Base-by-base conservation (phyloP, 208 protist species). In the Lotmaria passim region DNA sequence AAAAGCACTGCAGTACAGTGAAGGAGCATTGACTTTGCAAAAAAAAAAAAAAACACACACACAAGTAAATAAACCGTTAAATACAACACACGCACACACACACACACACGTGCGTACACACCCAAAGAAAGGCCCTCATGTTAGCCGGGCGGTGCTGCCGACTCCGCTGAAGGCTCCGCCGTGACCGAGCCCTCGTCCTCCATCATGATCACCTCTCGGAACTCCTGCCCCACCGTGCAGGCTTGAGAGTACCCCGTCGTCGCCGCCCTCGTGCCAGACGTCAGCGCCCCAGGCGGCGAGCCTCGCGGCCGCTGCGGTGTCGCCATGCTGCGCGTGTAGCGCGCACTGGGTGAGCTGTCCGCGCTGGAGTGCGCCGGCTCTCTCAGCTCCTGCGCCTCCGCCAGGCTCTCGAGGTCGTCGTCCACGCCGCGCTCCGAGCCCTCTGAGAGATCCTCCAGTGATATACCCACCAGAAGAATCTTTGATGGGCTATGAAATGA, bases 401-500 rank as follows among this genome's bases (percentile, higher is more conserved):
- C 51, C 4, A 75, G 61, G 17, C 58, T 56, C 6, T 56, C 43
- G 14, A 58, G 24, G 21, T 60, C 56, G 26, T 31, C 24, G 11
- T 46, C 43, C 34, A 67, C 64, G 44, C 55, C 69, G 47, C 65
- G 24, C 30, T 68, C 57, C 5, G 69, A 73, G 69, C 19, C 64
- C 26, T 64, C 63, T 7, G 70, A 63, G 0, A 73, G 6, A 52
- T 86, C 81, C 62, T 92, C 86, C 7, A 92, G 71, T 21, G 86
- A 90, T 11, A 89, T 55, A 11, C 82, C 76, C 10, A 67, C 44
- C 7, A 92, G 55, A 43, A 81, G 24, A 21, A 87, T 24, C 6
- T 46, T 31, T 0, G 44, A 65, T 21, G 56, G 38, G 28, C 43
- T 46, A n/a, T 69, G 14, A 4, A 69, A 70, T 1, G 46, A 50